Percentiles rank a stretch among this genome's conserved stretches.
These are phyloP conservation scores for Mucor piriformis DNA, from an alignment of 371 early-diverging fungal genomes.

Conservation along the genomic window DNA sequence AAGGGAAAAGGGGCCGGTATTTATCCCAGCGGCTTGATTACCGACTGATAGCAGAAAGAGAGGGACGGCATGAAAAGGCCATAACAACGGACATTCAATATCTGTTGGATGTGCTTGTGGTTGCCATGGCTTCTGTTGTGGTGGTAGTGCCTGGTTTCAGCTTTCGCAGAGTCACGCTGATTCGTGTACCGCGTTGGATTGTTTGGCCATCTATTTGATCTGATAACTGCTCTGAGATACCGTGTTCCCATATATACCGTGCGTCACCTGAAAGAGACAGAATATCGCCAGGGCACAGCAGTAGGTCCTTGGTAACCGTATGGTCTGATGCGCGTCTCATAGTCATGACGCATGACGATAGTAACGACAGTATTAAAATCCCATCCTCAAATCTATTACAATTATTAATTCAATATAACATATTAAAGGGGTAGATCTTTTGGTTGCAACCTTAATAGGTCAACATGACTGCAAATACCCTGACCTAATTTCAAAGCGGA, in stretches of 20 bases:
- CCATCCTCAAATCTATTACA: constrained; percentile 49
- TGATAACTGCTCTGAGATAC: constrained; percentile 31
- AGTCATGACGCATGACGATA: constrained; percentile 52
- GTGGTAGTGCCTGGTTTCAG: constrained; percentile 14
- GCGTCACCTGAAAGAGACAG: constrained; percentile 39
- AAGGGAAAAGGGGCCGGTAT: neutral
- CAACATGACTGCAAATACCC: constrained; percentile 50
- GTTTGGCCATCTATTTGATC: constrained; percentile 33
- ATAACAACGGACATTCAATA: neutral
- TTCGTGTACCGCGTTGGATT: constrained; percentile 39
- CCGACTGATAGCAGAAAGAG: neutral
- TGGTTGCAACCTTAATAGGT: constrained; percentile 36
- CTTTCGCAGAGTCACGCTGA: constrained; percentile 49
- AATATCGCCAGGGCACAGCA: constrained; percentile 46
- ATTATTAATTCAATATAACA: neutral
- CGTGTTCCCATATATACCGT: constrained; percentile 50
- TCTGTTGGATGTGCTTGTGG: neutral
- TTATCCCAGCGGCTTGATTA: neutral
- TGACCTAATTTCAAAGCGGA: constrained; percentile 23
- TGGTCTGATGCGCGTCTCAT: constrained; percentile 16
- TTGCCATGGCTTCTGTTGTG: neutral
- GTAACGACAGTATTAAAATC: constrained; percentile 41
- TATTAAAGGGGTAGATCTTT: neutral
- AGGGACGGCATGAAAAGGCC: neutral
- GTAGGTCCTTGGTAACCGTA: constrained; percentile 16